These are phyloP conservation scores for Didymella segeticola DNA, from an alignment of 2,329 filamentous ascomycete genomes.

Conservation along the genomic window DNA sequence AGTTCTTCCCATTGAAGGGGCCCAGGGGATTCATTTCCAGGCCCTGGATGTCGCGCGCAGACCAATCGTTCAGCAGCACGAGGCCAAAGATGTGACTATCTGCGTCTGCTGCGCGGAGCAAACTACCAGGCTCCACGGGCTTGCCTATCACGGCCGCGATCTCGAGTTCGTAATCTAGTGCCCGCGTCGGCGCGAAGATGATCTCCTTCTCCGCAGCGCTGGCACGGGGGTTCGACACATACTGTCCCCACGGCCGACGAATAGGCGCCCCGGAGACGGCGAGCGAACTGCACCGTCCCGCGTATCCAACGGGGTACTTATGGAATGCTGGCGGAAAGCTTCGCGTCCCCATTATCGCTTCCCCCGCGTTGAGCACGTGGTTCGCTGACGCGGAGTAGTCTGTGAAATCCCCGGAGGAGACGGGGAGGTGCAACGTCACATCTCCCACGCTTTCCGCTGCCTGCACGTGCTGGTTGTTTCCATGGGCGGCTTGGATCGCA, in stretches of 20 bases:
- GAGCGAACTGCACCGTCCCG: slow-evolving; percentile 62
- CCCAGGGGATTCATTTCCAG: slow-evolving; percentile 68
- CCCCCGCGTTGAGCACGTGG: slow-evolving; percentile 60
- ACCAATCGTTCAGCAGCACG: slow-evolving; percentile 70
- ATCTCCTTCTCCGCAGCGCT: slow-evolving; percentile 56
- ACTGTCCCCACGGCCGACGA: slow-evolving; percentile 36
- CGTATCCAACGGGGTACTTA: slow-evolving; percentile 58
- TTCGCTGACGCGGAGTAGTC: slow-evolving; percentile 64
- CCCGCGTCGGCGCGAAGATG: slow-evolving; percentile 51
- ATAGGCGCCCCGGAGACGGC: slow-evolving; percentile 55
- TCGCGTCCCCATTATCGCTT: slow-evolving; percentile 34
- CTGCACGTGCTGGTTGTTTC: slow-evolving; percentile 20
- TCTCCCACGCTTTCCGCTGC: slow-evolving; percentile 45
- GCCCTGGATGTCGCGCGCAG: slow-evolving; percentile 66
- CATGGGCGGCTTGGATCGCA: slow-evolving; percentile 49
- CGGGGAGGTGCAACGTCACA: slow-evolving; percentile 61
- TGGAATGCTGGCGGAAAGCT: slow-evolving; percentile 37
- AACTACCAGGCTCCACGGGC: slow-evolving; percentile 49
- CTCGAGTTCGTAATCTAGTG: slow-evolving; percentile 60
- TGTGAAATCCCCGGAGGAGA: slow-evolving; percentile 63
- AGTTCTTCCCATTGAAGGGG: slow-evolving; percentile 67
- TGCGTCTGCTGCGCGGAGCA: slow-evolving; percentile 51
- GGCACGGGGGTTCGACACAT: slow-evolving; percentile 33
- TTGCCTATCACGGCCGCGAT: slow-evolving; percentile 55
- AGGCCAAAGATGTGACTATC: slow-evolving; percentile 67